Evolutionary conservation across 2,329 filamentous ascomycete genomes (phyloP), one percentile per base, ranked within the genome.

Genomic region (Sporothrix humicola): DNA sequence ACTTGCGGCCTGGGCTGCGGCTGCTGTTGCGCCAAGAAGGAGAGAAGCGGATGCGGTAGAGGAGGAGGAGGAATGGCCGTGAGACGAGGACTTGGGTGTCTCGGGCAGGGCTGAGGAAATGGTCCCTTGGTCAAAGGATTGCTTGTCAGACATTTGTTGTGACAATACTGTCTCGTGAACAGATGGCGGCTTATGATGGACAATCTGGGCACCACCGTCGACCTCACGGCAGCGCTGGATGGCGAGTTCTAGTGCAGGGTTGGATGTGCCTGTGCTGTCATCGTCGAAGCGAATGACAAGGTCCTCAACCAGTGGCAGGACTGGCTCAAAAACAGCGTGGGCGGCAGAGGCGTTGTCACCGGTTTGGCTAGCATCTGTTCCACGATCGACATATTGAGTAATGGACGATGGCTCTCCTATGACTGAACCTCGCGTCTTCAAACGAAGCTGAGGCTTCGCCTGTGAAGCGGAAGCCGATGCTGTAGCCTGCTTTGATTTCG

Each of bases 261-360:
- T 79, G 0, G 85, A 77, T 1, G 79, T 74, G 74, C 87, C 83
- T 0, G 79, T 78, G 7, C 80, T 79, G 1, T 84, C 83, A 9
- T 84, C 82, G 15, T 84, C 85, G 72, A 91, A 84, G 63, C 87
- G 82, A 31, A 91, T 82, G 2, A 90, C 83, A 1, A 90, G 78
- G 74, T 91, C 87, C 77, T 91, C 89, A 0, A 82, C 77, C 58
- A 88, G 79, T 0, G 86, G 84, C 26, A 91, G 81, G 0, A 89
- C 82, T 0, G 86, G 81, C 48, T 83, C 80, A 54, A 84, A 83
- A 0, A 78, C 56, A 37, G 52, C 17, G 15, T 9, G 44, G 6
- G 52, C 20, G 12, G 26, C 17, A 26, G 26, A 1, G 5, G 20
- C 6, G 44, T 81, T 76, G 7, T 10, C 20, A 9, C 31, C 10